Conservation (phyloP, 257 asterid species). For the Penstemon newberryi region DNA sequence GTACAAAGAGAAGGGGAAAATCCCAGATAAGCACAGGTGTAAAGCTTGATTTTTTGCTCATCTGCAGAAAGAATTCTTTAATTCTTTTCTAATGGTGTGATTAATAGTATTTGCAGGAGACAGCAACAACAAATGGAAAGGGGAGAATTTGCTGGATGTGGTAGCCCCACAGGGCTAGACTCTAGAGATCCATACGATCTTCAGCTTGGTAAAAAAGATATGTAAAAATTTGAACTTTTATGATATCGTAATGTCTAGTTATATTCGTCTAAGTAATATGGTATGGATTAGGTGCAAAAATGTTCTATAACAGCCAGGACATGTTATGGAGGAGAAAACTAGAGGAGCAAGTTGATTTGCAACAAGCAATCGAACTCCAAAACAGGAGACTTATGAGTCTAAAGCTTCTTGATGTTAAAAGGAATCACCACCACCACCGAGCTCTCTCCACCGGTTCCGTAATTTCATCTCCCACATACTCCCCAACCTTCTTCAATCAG, state of each 20-base stretch:
- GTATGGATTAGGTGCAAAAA: constrained; percentile 43
- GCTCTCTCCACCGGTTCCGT: constrained; percentile 52
- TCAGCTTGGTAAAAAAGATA: constrained; percentile 45
- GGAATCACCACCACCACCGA: constrained; percentile 49
- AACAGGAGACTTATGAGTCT: constrained; percentile 56
- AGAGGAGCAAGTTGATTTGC: constrained; percentile 69
- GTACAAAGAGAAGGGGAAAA: constrained; percentile 70
- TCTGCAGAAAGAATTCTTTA: no score
- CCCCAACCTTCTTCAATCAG: constrained; percentile 48
- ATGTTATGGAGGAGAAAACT: constrained; percentile 64
- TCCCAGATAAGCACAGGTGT: constrained; percentile 65
- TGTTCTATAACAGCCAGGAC: constrained; percentile 55
- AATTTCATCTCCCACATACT: constrained; percentile 45
- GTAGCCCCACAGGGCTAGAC: constrained; percentile 67
- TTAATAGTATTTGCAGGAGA: constrained; percentile 33
- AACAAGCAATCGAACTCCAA: constrained; percentile 66
- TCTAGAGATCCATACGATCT: constrained; percentile 63
- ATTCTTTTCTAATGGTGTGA: no score
- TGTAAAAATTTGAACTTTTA: background rate
- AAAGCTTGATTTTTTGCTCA: background rate
- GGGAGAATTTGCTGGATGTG: constrained; percentile 60
- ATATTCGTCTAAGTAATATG: background rate
- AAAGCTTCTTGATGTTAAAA: constrained; percentile 68
- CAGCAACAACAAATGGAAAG: constrained; percentile 60
- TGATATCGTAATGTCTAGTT: background rate